These are phyloP conservation scores for Turnera subulata DNA, from an alignment of 345 rosid species.

Conservation along the genomic window DNA sequence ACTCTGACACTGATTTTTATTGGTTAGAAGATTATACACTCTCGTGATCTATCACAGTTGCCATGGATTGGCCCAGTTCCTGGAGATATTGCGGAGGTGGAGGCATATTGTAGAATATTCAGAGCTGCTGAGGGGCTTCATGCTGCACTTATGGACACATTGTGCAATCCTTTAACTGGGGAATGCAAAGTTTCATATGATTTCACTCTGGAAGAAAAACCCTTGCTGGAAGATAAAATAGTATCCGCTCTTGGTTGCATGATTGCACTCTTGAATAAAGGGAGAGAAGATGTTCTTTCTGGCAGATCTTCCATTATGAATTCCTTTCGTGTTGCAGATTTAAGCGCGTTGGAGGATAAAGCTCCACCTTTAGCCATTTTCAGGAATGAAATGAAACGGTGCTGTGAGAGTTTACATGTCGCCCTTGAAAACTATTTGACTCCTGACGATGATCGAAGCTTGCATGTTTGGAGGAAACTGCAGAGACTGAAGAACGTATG, in stretches of 20 bases:
- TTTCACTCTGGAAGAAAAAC: constrained; percentile 71
- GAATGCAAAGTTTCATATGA: constrained; percentile 79
- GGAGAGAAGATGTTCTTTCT: constrained; percentile 85
- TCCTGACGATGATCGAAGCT: constrained; percentile 62
- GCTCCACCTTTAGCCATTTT: constrained; percentile 93
- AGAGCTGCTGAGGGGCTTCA: constrained; percentile 81
- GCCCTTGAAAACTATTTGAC: constrained; percentile 83
- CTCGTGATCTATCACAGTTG: constrained; percentile 60
- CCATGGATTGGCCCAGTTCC: constrained; percentile 94
- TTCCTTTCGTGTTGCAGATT: constrained; percentile 43
- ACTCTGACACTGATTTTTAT: constrained; percentile 27
- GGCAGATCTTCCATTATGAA: constrained; percentile 64
- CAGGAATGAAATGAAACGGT: constrained; percentile 92
- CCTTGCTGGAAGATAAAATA: constrained; percentile 81
- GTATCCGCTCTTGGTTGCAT: constrained; percentile 93
- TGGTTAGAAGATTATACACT: constrained; percentile 36
- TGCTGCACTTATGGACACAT: constrained; percentile 80
- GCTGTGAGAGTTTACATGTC: constrained; percentile 88
- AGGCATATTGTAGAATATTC: constrained; percentile 93
- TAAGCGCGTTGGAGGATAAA: constrained; percentile 51
- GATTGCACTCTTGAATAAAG: constrained; percentile 77
- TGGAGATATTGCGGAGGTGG: constrained; percentile 94
- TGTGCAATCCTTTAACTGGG: constrained; percentile 95
- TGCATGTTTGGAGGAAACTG: constrained; percentile 78
- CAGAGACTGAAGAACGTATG: constrained; percentile 94